phyloP scores from a whole-genome alignment of 1,284 basidiomycete genomes.

The Sutorius eximius region DNA sequence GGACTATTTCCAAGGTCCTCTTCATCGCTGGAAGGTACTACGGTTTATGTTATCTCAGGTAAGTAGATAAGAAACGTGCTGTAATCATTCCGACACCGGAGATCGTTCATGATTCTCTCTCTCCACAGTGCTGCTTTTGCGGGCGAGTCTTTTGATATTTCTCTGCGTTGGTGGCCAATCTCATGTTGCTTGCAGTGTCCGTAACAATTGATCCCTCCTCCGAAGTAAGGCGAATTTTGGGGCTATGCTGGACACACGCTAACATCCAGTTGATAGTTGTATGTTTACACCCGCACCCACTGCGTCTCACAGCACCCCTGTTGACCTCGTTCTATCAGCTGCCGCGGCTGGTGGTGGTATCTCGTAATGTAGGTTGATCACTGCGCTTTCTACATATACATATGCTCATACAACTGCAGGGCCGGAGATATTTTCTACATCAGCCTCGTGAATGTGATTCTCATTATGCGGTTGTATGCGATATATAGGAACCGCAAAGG shows the following conservation, averaged over 20 bases:
- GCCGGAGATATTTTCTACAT: slow-evolving; percentile 5
- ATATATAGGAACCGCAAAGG: slow-evolving; percentile 6
- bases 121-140: not conserved
- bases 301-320: not conserved
- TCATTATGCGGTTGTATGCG: slow-evolving; percentile 7
- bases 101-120: not conserved
- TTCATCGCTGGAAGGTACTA: not conserved
- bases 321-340: not conserved
- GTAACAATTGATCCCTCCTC: not conserved
- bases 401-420: not conserved
- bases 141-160: not conserved
- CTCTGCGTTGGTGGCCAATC: not conserved
- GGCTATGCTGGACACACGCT: not conserved
- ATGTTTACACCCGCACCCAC: not conserved
- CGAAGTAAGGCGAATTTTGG: not conserved
- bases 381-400: not conserved
- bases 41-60: not conserved
- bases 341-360: slow-evolving; percentile 3
- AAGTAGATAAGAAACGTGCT: not conserved
- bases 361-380: not conserved
- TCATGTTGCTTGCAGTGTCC: not conserved
- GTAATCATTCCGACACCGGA: not conserved
- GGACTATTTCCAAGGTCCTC: not conserved
- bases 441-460: slow-evolving; percentile 5
- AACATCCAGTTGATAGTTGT: slow-evolving; percentile 3